Evolutionary conservation across 345 rosid genomes (phyloP).

Genomic region (Dovyalis caffra): DNA sequence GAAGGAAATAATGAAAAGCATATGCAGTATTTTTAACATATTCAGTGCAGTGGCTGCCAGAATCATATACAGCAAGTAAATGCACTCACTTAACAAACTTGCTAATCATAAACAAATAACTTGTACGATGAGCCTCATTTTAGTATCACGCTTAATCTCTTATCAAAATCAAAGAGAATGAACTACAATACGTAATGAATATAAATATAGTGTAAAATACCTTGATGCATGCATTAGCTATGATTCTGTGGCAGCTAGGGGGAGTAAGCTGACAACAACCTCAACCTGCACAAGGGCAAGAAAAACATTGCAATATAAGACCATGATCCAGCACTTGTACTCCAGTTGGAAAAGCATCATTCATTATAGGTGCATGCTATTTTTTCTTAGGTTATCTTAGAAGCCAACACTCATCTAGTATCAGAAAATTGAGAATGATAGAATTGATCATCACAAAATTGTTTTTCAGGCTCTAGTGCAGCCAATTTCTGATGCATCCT

Average conservation of each 20-base stretch:
- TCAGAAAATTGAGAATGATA: neutral
- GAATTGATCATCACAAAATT: neutral
- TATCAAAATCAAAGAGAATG: neutral
- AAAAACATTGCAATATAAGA: neutral
- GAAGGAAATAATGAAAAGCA: slow-evolving; percentile 1
- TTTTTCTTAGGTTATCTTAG: neutral
- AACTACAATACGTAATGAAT: neutral
- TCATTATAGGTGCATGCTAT: neutral
- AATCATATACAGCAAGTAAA: too few species aligned
- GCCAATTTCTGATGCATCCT: neutral
- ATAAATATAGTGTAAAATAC: slow-evolving; percentile 31
- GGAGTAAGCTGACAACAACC: slow-evolving; percentile 87
- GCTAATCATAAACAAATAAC: neutral
- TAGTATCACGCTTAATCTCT: neutral
- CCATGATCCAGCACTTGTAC: neutral
- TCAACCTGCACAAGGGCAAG: slow-evolving; percentile 59
- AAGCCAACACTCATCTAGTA: neutral
- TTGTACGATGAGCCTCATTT: neutral
- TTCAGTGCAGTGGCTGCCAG: too few species aligned
- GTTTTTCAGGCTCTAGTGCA: neutral
- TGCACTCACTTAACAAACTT: too few species aligned
- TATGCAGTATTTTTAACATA: neutral
- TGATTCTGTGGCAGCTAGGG: slow-evolving; percentile 57
- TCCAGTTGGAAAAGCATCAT: neutral
- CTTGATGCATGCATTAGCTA: slow-evolving; percentile 82